Conservation (phyloP, 768 basidiomycete genomes). For the Tephrocybe sp. region DNA sequence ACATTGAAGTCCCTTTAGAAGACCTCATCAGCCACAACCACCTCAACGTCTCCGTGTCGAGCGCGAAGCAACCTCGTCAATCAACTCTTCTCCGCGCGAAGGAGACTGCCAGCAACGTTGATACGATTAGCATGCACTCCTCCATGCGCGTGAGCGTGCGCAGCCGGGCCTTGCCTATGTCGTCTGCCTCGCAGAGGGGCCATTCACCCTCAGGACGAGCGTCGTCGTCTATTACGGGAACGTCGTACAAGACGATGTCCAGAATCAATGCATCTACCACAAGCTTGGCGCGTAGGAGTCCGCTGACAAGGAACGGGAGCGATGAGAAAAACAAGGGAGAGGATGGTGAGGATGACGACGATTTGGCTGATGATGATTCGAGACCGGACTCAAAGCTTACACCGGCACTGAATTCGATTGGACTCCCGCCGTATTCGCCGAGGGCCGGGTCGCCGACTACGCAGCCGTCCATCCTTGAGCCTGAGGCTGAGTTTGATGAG, state of each 20-base stretch:
- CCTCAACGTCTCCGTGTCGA: constrained; percentile 21
- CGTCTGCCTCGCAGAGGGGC: constrained; percentile 14
- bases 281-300: constrained; percentile 13
- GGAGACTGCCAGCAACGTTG: constrained; percentile 42
- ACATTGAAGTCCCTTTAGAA: constrained; percentile 77
- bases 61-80: constrained; percentile 15
- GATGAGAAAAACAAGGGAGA: constrained; percentile 22
- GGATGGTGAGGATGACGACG: constrained; percentile 19
- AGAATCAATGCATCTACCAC: constrained; percentile 31
- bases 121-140: constrained; percentile 39
- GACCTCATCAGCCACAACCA: constrained; percentile 65
- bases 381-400: constrained; percentile 77
- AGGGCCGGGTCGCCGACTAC: constrained; percentile 17
- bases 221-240: constrained; percentile 28
- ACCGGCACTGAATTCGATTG: constrained; percentile 34
- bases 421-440: constrained; percentile 13
- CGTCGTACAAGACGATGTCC: constrained; percentile 48
- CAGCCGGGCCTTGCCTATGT: constrained; percentile 27
- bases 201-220: constrained; percentile 13
- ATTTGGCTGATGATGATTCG: constrained; percentile 38
- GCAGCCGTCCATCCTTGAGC: constrained; percentile 25
- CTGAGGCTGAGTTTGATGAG: no score
- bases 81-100: constrained; percentile 17
- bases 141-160: constrained; percentile 44
- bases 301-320: not conserved